phyloP scores from a whole-genome alignment of 129 eudicot species.

The Scalesia atractyloides region DNA sequence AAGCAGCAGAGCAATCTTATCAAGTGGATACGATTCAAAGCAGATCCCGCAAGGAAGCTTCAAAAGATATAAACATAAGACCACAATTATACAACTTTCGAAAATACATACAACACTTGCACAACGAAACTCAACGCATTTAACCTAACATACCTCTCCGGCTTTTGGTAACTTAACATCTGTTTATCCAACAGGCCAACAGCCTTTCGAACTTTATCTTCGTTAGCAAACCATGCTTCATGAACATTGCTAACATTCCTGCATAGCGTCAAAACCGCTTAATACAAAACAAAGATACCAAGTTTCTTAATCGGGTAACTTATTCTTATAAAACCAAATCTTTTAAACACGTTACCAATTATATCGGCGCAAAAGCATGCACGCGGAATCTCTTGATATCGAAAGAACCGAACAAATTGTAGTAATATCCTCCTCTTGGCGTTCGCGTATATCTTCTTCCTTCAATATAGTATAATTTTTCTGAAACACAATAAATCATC shows the following conservation, averaged over 20 bases:
- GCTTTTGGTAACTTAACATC: conserved; percentile 38
- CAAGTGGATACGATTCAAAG: conserved; percentile 59
- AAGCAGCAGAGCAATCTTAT: conserved; percentile 53
- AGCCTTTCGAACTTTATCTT: conserved; percentile 76
- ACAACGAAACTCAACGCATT: not conserved
- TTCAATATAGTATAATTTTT: conserved; percentile 64
- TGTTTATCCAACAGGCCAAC: conserved; percentile 70
- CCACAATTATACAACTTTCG: not conserved
- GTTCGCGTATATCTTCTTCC: conserved; percentile 80
- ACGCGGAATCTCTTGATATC: conserved; percentile 65
- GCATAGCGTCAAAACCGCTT: conserved; percentile 2
- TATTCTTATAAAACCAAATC: not conserved
- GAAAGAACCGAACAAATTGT: conserved; percentile 71
- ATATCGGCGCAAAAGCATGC: conserved; percentile 74
- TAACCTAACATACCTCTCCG: conserved; percentile 52
- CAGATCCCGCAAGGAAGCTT: conserved; percentile 91
- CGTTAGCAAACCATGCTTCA: conserved; percentile 97
- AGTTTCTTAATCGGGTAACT: not conserved
- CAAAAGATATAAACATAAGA: conserved; percentile 17
- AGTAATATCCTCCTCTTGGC: conserved; percentile 75
- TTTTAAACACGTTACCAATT: conserved; percentile 52
- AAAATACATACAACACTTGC: not conserved
- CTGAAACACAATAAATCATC: conserved; percentile 44
- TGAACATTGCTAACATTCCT: conserved; percentile 86
- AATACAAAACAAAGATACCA: not conserved